phyloP scores from a whole-genome alignment of 1,139 yeast genomes.

The Kodamaea suecica region DNA sequence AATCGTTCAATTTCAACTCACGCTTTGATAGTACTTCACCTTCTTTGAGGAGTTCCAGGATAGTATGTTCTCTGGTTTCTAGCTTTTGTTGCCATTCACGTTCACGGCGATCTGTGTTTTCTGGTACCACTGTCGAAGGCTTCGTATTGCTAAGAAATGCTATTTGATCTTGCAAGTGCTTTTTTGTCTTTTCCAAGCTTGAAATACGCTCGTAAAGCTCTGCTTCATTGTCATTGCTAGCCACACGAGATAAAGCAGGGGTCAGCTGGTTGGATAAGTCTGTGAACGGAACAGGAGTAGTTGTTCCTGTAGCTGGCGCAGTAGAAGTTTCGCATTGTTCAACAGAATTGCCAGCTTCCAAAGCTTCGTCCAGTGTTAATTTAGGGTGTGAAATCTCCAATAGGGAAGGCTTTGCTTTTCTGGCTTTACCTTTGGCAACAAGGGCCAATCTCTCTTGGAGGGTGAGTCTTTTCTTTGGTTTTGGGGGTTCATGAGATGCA shows the following conservation, averaged over 20 bases:
- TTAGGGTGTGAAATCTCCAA: background rate
- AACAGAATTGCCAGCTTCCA: too few species aligned
- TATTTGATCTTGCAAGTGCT: slow-evolving; percentile 1
- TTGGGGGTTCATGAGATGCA: too few species aligned
- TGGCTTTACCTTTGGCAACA: slow-evolving; percentile 60
- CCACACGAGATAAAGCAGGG: background rate
- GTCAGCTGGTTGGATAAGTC: background rate
- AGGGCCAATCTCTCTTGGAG: slow-evolving; percentile 77
- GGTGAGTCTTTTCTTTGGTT: slow-evolving; percentile 51
- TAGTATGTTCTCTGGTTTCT: slow-evolving; percentile 49
- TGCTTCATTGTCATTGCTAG: background rate
- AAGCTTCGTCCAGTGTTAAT: too few species aligned
- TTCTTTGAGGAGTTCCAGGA: slow-evolving; percentile 61
- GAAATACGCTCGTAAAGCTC: background rate
- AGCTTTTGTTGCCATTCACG: background rate
- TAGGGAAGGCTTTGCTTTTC: slow-evolving; percentile 6
- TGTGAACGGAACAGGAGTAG: background rate
- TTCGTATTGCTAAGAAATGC: slow-evolving; percentile 8
- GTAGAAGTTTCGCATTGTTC: too few species aligned
- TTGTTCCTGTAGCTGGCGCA: too few species aligned
- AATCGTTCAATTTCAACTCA: slow-evolving; percentile 67
- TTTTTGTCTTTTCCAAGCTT: slow-evolving; percentile 2
- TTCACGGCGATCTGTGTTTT: too few species aligned
- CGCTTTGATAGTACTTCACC: slow-evolving; percentile 75
- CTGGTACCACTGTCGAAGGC: background rate